phyloP scores from a whole-genome alignment of 768 basidiomycete genomes.

The Multifurca ochricompacta region DNA sequence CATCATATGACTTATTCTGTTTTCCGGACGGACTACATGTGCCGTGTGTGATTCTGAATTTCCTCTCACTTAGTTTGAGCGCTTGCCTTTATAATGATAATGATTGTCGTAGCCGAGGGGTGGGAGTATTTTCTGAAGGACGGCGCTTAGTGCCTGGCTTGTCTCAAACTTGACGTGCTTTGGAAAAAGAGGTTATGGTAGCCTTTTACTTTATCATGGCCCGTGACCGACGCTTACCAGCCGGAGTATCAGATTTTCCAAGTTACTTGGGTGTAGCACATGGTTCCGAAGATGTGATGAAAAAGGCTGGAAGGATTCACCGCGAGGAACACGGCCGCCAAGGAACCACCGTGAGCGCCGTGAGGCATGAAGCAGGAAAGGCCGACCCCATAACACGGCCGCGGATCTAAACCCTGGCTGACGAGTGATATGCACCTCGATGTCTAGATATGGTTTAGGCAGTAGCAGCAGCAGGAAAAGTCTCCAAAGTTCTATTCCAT shows the following conservation, averaged over 20 bases:
- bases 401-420: background rate
- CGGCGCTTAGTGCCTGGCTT: too few species aligned
- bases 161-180: background rate
- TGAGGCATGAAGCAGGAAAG: background rate
- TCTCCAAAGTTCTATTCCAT: background rate
- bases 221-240: background rate
- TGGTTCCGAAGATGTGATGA: background rate
- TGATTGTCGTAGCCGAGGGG: too few species aligned
- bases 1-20: conserved; percentile 6
- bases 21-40: conserved; percentile 4
- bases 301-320: background rate
- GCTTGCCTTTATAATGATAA: too few species aligned
- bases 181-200: background rate
- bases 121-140: too few species aligned
- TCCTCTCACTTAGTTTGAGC: background rate
- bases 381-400: background rate
- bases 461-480: too few species aligned
- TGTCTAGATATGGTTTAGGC: background rate
- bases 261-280: conserved; percentile 5
- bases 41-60: background rate
- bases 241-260: too few species aligned
- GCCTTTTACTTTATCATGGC: background rate
- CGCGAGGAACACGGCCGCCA: background rate
- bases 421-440: background rate
- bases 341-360: background rate